These are phyloP conservation scores for Pyricularia sp. DNA, from an alignment of 2,329 filamentous ascomycete species.

Conservation along the genomic window DNA sequence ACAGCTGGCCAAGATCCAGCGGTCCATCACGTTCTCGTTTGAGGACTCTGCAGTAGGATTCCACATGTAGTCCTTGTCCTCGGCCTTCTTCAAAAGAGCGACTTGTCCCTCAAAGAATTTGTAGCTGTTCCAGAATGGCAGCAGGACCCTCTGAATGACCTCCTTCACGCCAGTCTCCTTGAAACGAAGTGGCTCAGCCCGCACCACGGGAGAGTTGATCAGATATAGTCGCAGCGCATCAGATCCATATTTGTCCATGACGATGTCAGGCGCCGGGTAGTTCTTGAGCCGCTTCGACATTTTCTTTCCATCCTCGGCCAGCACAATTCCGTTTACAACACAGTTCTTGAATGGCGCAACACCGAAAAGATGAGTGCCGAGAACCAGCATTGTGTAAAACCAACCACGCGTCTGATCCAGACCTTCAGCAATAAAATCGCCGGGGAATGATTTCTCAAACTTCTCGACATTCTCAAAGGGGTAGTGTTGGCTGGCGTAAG, in stretches of 20 bases:
- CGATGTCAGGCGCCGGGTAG: slow-evolving; percentile 73
- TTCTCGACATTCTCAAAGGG: slow-evolving; percentile 79
- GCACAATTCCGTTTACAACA: slow-evolving; percentile 89
- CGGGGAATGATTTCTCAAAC: slow-evolving; percentile 72
- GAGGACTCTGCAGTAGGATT: slow-evolving; percentile 60
- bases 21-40: slow-evolving; percentile 85
- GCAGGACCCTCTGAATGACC: slow-evolving; percentile 79
- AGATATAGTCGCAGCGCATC: slow-evolving; percentile 90
- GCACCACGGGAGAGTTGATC: slow-evolving; percentile 91
- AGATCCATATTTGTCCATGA: slow-evolving; percentile 81
- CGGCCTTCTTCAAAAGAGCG: slow-evolving; percentile 72
- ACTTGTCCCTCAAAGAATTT: slow-evolving; percentile 93
- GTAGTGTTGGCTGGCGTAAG: slow-evolving; percentile 81
- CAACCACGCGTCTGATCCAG: slow-evolving; percentile 83
- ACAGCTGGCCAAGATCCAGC: slow-evolving; percentile 86
- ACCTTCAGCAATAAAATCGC: slow-evolving; percentile 89
- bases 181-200: slow-evolving; percentile 81
- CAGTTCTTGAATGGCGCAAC: slow-evolving; percentile 85
- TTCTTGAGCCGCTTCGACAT: slow-evolving; percentile 98
- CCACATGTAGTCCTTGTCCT: slow-evolving; percentile 63
- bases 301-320: slow-evolving; percentile 93
- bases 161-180: slow-evolving; percentile 90
- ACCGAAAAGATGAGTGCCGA: slow-evolving; percentile 79
- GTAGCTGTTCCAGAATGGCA: slow-evolving; percentile 93
- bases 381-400: slow-evolving; percentile 87